Evolutionary conservation across 2,329 filamentous ascomycete genomes (phyloP).

Genomic region (Sclerotiophoma versabilis): DNA sequence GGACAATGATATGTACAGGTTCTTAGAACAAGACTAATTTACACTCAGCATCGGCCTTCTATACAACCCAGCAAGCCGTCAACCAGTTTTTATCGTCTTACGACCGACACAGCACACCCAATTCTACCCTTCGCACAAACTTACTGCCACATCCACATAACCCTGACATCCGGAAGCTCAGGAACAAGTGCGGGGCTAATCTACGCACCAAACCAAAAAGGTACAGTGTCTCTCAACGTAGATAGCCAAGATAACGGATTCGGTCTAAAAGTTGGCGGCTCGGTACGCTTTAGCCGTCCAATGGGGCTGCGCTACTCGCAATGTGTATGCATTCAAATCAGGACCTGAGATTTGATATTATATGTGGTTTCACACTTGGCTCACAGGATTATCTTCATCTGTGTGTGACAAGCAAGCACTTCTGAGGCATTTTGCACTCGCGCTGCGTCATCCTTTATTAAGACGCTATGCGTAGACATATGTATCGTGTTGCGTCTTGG

Average conservation of each 20-base stretch:
- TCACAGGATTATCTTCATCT: too few relatives aligned
- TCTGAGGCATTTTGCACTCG: too few relatives aligned
- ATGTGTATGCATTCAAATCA: background rate
- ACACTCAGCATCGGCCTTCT: too few relatives aligned
- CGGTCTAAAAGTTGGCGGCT: background rate
- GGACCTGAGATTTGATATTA: too few relatives aligned
- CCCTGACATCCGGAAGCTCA: background rate
- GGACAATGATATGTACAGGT: too few relatives aligned
- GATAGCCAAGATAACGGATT: background rate
- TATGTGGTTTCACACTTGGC: too few relatives aligned
- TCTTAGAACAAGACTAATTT: too few relatives aligned
- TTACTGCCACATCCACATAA: background rate
- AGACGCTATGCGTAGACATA: too few relatives aligned
- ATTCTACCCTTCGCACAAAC: background rate
- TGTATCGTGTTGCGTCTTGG: too few relatives aligned
- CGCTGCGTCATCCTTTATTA: too few relatives aligned
- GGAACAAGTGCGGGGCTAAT: conserved; percentile 6
- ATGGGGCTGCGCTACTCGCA: background rate
- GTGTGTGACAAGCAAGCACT: too few relatives aligned
- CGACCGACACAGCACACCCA: background rate
- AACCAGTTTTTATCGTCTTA: background rate
- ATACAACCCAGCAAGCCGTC: too few relatives aligned
- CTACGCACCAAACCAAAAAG: background rate
- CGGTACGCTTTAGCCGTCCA: conserved; percentile 1
- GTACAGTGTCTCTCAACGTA: background rate